Conservation (phyloP, 2,329 filamentous ascomycete genomes). For the Cordyceps javanica region DNA sequence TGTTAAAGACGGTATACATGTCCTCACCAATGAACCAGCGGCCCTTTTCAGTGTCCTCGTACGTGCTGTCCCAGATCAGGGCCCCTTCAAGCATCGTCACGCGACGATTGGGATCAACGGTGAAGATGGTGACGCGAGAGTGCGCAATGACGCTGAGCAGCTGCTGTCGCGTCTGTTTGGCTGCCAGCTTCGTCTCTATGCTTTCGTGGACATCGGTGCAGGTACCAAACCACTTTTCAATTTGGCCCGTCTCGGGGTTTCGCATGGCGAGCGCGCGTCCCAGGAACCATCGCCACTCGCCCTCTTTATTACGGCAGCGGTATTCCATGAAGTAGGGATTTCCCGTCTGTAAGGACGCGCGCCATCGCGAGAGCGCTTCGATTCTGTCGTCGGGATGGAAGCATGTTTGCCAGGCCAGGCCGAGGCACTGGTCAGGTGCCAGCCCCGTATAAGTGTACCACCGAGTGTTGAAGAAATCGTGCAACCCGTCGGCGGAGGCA, state of each 20-base stretch:
- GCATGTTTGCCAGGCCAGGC: constrained; percentile 53
- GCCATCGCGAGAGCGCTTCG: constrained; percentile 51
- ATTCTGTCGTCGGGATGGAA: constrained; percentile 67
- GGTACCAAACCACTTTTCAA: constrained; percentile 76
- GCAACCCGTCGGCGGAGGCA: constrained; percentile 55
- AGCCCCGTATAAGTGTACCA: constrained; percentile 78
- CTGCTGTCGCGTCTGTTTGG: constrained; percentile 62
- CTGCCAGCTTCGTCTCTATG: constrained; percentile 60
- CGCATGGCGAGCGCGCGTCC: constrained; percentile 63
- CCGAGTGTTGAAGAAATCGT: constrained; percentile 70
- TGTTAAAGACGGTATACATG: constrained; percentile 59
- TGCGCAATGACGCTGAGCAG: constrained; percentile 68
- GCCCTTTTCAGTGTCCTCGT: constrained; percentile 32
- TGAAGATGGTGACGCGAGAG: constrained; percentile 70
- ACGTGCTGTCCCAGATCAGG: constrained; percentile 46
- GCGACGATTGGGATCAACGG: constrained; percentile 54
- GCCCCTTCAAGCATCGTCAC: constrained; percentile 67
- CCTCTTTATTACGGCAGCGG: constrained; percentile 58
- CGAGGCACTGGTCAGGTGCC: constrained; percentile 54
- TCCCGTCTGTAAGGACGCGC: constrained; percentile 57
- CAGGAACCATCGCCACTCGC: constrained; percentile 74
- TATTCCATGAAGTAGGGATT: constrained; percentile 66
- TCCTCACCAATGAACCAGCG: constrained; percentile 53
- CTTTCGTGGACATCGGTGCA: constrained; percentile 75
- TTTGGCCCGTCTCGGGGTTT: constrained; percentile 58